Percentiles rank a stretch among this genome's conserved stretches.
Evolutionary conservation across 1,284 basidiomycete genomes (phyloP).

Genomic region (Ustilago hordei): DNA sequence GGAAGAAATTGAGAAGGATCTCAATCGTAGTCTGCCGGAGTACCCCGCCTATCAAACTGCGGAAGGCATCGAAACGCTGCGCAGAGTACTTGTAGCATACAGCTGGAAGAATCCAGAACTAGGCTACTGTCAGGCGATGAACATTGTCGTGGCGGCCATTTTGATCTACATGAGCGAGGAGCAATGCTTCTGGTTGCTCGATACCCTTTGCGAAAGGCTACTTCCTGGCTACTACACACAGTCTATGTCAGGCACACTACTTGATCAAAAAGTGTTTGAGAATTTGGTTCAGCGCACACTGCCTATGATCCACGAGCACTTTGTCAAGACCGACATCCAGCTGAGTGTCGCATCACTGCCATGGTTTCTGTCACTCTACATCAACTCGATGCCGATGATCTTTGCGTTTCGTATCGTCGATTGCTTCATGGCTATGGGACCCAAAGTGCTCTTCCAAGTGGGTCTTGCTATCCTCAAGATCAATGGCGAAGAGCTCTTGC

Average conservation of each 20-base stretch:
- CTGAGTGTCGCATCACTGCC: slow-evolving; percentile 95
- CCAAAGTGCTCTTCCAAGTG: slow-evolving; percentile 97
- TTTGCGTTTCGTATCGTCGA: slow-evolving; percentile 99
- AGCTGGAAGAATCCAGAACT: slow-evolving; percentile 94
- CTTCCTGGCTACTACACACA: slow-evolving; percentile 97
- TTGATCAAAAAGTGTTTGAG: slow-evolving; percentile 98
- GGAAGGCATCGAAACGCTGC: slow-evolving; percentile 74
- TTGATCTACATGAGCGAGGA: slow-evolving; percentile 99
- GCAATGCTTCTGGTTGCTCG: slow-evolving; percentile 96
- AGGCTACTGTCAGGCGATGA: slow-evolving; percentile 70
- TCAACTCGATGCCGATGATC: slow-evolving; percentile 99
- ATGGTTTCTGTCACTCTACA: slow-evolving; percentile 91
- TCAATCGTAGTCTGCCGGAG: slow-evolving; percentile 77
- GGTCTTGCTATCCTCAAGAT: slow-evolving; percentile 96
- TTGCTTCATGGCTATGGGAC: slow-evolving; percentile 99
- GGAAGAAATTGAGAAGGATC: slow-evolving; percentile 98
- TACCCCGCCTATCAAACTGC: slow-evolving; percentile 66
- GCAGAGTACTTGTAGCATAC: slow-evolving; percentile 94
- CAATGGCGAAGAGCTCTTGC: slow-evolving; percentile 92
- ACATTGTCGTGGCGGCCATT: slow-evolving; percentile 87
- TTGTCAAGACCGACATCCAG: slow-evolving; percentile 90
- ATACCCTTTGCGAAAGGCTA: slow-evolving; percentile 92
- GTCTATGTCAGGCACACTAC: slow-evolving; percentile 97
- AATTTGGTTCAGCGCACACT: slow-evolving; percentile 85
- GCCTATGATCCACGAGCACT: slow-evolving; percentile 90